phyloP scores from a whole-genome alignment of 345 rosid genomes.

The Atalantia buxifolia region DNA sequence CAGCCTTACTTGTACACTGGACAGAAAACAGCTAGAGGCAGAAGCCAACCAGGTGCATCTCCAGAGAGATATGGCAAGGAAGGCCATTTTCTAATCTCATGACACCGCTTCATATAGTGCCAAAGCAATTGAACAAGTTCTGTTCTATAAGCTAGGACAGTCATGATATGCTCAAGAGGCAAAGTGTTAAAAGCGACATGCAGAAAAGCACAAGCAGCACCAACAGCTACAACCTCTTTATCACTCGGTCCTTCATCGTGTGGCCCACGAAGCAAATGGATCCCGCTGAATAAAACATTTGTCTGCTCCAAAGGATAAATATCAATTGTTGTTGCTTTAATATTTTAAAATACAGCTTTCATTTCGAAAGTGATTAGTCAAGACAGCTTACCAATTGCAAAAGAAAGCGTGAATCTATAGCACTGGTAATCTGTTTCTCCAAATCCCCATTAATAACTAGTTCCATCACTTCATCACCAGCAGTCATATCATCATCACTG shows the following conservation, averaged over 20 bases:
- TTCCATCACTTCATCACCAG: slow-evolving; percentile 49
- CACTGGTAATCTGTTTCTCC: slow-evolving; percentile 68
- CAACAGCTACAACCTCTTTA: slow-evolving; percentile 73
- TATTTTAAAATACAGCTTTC: slow-evolving; percentile 13
- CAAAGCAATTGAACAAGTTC: slow-evolving; percentile 90
- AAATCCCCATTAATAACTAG: slow-evolving; percentile 52
- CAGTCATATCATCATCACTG: slow-evolving; percentile 65
- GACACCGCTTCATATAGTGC: slow-evolving; percentile 87
- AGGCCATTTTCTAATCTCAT: slow-evolving; percentile 84
- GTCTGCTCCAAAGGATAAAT: slow-evolving; percentile 52
- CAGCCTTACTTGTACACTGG: slow-evolving; percentile 90
- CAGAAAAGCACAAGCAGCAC: slow-evolving; percentile 92
- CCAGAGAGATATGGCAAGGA: slow-evolving; percentile 60
- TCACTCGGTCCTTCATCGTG: slow-evolving; percentile 44
- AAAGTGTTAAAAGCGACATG: slow-evolving; percentile 73
- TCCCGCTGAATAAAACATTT: slow-evolving; percentile 64
- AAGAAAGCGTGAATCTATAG: slow-evolving; percentile 81
- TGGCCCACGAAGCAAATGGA: slow-evolving; percentile 32
- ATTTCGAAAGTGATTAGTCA: slow-evolving; percentile 16
- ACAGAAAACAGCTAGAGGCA: slow-evolving; percentile 92
- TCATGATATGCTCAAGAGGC: slow-evolving; percentile 84
- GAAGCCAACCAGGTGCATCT: slow-evolving; percentile 93
- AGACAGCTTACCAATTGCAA: slow-evolving; percentile 74
- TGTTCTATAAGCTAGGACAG: slow-evolving; percentile 87
- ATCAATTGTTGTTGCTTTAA: not conserved